phyloP scores from a whole-genome alignment of 2,329 filamentous ascomycete species.

The Aspergillus sp. region DNA sequence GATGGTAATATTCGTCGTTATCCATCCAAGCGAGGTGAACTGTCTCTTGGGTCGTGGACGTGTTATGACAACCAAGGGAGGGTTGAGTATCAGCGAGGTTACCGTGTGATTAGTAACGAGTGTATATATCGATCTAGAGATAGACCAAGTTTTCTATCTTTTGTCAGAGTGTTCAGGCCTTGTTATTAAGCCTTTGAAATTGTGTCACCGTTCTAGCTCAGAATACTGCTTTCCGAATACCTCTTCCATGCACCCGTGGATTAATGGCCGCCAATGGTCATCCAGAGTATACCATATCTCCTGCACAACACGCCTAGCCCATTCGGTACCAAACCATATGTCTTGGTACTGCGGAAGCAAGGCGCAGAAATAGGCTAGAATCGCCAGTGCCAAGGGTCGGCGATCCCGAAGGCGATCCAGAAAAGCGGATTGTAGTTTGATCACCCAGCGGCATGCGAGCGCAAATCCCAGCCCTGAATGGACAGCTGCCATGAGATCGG shows the following conservation, averaged over 20 bases:
- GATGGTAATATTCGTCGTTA: conserved; percentile 22
- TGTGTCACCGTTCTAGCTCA: neutral
- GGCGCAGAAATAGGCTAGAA: conserved; percentile 61
- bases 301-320: conserved; percentile 64
- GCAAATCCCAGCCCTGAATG: conserved; percentile 52
- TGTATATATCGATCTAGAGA: neutral
- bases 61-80: conserved; percentile 19
- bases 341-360: conserved; percentile 60
- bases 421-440: conserved; percentile 33
- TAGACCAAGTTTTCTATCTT: neutral
- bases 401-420: conserved; percentile 39
- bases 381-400: conserved; percentile 50
- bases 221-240: conserved; percentile 28
- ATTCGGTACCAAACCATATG: conserved; percentile 67
- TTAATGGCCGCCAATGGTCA: conserved; percentile 30
- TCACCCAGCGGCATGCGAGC: conserved; percentile 38
- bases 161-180: neutral
- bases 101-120: conserved; percentile 4
- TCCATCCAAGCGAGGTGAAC: conserved; percentile 26
- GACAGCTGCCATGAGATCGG: conserved; percentile 26
- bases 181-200: neutral
- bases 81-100: conserved; percentile 16
- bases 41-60: conserved; percentile 19
- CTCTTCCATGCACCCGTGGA: conserved; percentile 31
- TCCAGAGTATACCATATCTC: conserved; percentile 50